Conservation (phyloP, 768 basidiomycete species). For the Tylopilus balloui region DNA sequence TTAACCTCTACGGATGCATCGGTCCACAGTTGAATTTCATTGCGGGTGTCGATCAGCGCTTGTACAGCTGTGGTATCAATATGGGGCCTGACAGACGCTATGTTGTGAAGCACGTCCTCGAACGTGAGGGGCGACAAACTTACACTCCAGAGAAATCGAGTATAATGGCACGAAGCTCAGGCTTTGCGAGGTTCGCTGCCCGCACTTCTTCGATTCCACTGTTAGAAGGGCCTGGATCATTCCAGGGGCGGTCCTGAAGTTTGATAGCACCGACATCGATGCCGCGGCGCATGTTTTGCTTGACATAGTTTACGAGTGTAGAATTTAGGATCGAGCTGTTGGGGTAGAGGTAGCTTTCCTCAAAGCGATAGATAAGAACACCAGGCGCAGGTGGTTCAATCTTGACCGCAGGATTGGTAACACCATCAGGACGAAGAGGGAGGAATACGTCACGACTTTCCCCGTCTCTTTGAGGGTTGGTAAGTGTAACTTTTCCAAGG, state of each 20-base stretch:
- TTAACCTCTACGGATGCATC: slow-evolving; percentile 68
- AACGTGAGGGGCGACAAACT: slow-evolving; percentile 1
- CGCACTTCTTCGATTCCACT: slow-evolving; percentile 45
- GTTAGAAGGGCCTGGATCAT: slow-evolving; percentile 75
- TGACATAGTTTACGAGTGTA: slow-evolving; percentile 76
- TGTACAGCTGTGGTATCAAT: slow-evolving; percentile 92
- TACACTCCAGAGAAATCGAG: slow-evolving; percentile 86
- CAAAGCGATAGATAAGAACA: slow-evolving; percentile 85
- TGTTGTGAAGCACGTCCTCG: background rate
- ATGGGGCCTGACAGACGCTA: slow-evolving; percentile 52
- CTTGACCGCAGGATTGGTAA: slow-evolving; percentile 65
- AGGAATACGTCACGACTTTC: slow-evolving; percentile 74
- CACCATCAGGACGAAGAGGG: slow-evolving; percentile 57
- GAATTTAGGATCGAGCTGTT: slow-evolving; percentile 69
- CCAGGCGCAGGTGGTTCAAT: slow-evolving; percentile 81
- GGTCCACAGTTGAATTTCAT: slow-evolving; percentile 84
- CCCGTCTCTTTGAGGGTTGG: slow-evolving; percentile 33
- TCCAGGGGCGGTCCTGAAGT: slow-evolving; percentile 84
- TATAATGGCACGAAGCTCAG: slow-evolving; percentile 78
- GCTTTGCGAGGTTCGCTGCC: slow-evolving; percentile 49
- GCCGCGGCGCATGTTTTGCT: slow-evolving; percentile 69
- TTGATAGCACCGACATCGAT: slow-evolving; percentile 63
- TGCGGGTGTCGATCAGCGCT: slow-evolving; percentile 83
- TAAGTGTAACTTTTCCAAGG: slow-evolving; percentile 77
- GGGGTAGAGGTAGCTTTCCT: slow-evolving; percentile 87